Percentiles rank a stretch among this genome's conserved stretches.
Conservation (phyloP, 164 flowering plant species). For the Annona squamosa region DNA sequence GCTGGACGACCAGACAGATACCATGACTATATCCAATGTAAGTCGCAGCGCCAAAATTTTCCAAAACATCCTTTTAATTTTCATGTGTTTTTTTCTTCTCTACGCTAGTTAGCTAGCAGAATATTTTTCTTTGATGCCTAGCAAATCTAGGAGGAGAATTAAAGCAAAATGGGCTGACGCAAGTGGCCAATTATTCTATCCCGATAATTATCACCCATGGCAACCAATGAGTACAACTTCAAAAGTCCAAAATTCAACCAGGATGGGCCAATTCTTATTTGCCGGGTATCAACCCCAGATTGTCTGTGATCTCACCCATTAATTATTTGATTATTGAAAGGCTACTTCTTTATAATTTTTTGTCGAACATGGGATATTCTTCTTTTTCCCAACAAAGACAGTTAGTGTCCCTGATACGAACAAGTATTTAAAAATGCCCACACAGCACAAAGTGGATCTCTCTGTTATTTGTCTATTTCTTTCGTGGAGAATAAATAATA, state of each 20-base stretch:
- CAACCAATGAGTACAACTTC: not conserved
- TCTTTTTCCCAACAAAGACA: not conserved
- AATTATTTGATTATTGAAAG: not conserved
- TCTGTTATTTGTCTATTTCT: not conserved
- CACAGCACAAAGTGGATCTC: not conserved
- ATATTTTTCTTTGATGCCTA: not conserved
- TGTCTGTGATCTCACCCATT: not conserved
- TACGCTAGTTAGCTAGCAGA: not conserved
- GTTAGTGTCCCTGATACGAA: not conserved
- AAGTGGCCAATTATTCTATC: not conserved
- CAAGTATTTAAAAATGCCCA: not conserved
- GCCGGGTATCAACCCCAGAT: not conserved
- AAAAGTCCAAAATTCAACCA: too few species aligned
- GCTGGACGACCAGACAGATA: conserved; percentile 49
- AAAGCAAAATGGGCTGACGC: not conserved
- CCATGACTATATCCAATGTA: conserved; percentile 26
- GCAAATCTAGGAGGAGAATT: not conserved
- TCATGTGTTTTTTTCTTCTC: not conserved
- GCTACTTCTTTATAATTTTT: not conserved
- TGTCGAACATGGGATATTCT: not conserved
- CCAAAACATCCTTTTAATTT: not conserved
- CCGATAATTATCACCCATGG: not conserved
- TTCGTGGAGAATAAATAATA: too few species aligned
- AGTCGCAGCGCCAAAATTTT: conserved; percentile 7
- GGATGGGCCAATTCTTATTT: not conserved